Evolutionary conservation across 805 yeast genomes (phyloP).

Genomic region (Candida easanensis): DNA sequence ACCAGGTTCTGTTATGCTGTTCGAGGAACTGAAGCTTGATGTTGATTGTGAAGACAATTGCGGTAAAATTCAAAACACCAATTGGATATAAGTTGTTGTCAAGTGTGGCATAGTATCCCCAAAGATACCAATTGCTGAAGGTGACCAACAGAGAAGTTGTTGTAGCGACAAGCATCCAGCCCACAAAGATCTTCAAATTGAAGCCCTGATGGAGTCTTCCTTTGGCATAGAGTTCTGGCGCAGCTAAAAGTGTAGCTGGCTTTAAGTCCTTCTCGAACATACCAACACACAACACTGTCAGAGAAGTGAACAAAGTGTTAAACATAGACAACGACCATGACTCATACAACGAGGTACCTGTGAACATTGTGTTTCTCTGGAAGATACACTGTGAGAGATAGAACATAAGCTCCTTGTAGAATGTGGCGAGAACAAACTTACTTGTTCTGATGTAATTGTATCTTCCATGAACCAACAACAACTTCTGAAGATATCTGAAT

Average conservation of each 20-base stretch:
- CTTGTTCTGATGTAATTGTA: slow-evolving; percentile 92
- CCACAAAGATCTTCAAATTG: slow-evolving; percentile 62
- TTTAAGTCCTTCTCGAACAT: slow-evolving; percentile 89
- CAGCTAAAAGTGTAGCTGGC: slow-evolving; percentile 84
- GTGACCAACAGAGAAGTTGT: slow-evolving; percentile 68
- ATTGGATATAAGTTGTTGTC: slow-evolving; percentile 82
- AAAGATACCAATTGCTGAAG: slow-evolving; percentile 61
- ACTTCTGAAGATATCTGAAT: slow-evolving; percentile 77
- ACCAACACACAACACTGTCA: slow-evolving; percentile 91
- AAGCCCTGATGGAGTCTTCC: slow-evolving; percentile 78
- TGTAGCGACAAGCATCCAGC: slow-evolving; percentile 79
- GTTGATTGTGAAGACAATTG: slow-evolving; percentile 69
- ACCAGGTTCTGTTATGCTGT: slow-evolving; percentile 68
- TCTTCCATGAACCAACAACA: slow-evolving; percentile 90
- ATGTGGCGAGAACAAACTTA: slow-evolving; percentile 88
- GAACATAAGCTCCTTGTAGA: slow-evolving; percentile 89
- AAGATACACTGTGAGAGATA: slow-evolving; percentile 85
- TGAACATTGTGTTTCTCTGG: slow-evolving; percentile 82
- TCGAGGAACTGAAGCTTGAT: slow-evolving; percentile 79
- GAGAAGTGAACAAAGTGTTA: slow-evolving; percentile 90
- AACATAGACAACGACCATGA: slow-evolving; percentile 97
- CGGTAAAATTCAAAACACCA: slow-evolving; percentile 74
- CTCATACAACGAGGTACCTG: slow-evolving; percentile 92
- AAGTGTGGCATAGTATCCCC: slow-evolving; percentile 64
- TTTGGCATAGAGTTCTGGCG: slow-evolving; percentile 81